Evolutionary conservation across 2,329 filamentous ascomycete genomes (phyloP), one percentile per base, ranked within the genome.

Genomic region (Lasiodiplodia sp.): DNA sequence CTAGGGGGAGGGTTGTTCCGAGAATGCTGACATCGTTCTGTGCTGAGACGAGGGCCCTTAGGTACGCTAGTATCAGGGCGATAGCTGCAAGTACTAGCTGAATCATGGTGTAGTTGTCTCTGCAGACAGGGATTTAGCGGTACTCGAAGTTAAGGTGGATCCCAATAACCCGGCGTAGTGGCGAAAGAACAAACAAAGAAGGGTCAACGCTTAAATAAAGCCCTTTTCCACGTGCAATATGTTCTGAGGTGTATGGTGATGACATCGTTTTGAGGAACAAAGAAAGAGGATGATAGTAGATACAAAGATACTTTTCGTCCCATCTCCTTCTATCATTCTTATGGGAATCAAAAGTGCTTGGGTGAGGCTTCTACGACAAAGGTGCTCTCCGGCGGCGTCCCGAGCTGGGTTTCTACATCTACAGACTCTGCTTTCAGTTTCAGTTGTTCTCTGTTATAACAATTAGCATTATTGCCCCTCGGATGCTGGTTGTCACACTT

Each of bases 11-110:
- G 7, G n/a, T 52, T 11, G 47, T 52, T 11, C 60, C 60, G n/a
- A 64, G 51, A 12, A 64, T n/a, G 5, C 44, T 23, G 60, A 64
- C 28, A 14, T 64, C 60, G 47, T 64, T 52, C 21, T 64, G 60
- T 6, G 60, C 60, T 1, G 28, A 64, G 10, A 28, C 44, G 25
- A 52, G 31, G 16, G 31, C 38, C 4, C 23, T 47, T 14, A 37
- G 47, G 31, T 38, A 64, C 14, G 44, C 60, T n/a, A 52, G 31
- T 31, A 52, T 31, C 12, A 52, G 28, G 3, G 31, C 16, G 40
- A 37, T 14, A 3, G 44, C 47, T 4, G 47, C 12, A 3, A 64
- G 44, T 3, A 28, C 4, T 49, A 40, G 60, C 21, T 21, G 25
- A 4, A 52, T 7, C 44, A 52, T 64, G 18, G 2, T 23, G 12